Base-by-base conservation (phyloP, 176 grass and related monocot species). In the Lolium perenne region DNA sequence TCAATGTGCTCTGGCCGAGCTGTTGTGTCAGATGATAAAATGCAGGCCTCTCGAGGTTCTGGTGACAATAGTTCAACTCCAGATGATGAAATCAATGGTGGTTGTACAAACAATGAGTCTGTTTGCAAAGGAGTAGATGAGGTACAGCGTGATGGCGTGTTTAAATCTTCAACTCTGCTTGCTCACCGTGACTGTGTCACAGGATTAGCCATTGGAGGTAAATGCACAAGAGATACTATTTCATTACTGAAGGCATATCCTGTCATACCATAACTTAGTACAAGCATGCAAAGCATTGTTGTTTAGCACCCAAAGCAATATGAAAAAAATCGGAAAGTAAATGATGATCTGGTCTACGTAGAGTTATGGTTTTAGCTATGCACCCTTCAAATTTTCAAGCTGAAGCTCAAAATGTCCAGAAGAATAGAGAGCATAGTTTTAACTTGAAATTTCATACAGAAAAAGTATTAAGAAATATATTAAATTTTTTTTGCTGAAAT, bases 151-250 rank as follows among this genome's bases (percentile, higher is more conserved):
- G 76, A 38, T 1, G 23, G 38, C 69, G 43, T 63, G 35, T 84
- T 78, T 63, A 92, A 84, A 50, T 87, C 77, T 23, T 76, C 82
- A 58, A 92, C 92, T 32, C 76, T 95, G 83, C 69, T 68, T 74
- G 92, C 79, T 66, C 97, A 98, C 72, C 92, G 87, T 71, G 97
- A 98, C 81, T 98, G 92, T 59, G 88, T 95, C 43, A 95, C 94
- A 64, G 90, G 91, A 38, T 88, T 98, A 83, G 82, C 86, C 48
- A 78, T 95, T 91, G 92, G 94, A 95, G 97, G 94, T 95, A 95
- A 63, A 88, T 71, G 29, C 50, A 38, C 21, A 76, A 81, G 63
- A 7, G 63, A 18, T 22, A 21, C 54, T n/a, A 35, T 47, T 79
- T 49, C 49, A 32, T 18, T 77, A 60, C 74, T 38, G 7, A 25